phyloP scores from a whole-genome alignment of 176 grass and related monocot genomes.

The Cenchrus americanus region DNA sequence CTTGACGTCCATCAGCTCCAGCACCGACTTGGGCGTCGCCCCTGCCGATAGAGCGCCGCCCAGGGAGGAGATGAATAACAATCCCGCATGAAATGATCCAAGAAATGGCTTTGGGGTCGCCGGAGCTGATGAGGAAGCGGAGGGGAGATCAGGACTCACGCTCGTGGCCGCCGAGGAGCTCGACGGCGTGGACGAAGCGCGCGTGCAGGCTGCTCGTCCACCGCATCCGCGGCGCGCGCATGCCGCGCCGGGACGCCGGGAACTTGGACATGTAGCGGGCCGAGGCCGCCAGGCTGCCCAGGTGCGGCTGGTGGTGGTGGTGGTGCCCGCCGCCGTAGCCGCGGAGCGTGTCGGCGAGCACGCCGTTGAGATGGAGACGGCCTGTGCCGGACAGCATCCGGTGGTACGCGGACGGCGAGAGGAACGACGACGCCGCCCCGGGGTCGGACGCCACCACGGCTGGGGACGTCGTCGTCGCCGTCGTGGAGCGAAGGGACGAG shows the following conservation, averaged over 20 bases:
- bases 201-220: constrained; percentile 86
- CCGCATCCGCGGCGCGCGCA: constrained; percentile 88
- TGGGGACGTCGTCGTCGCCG: background rate
- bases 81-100: constrained; percentile 20
- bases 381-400: constrained; percentile 50
- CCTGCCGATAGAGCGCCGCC: constrained; percentile 33
- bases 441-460: constrained; percentile 22
- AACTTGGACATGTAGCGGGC: constrained; percentile 57
- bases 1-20: constrained; percentile 97
- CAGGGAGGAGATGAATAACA: background rate
- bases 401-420: constrained; percentile 50
- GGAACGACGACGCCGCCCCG: constrained; percentile 25
- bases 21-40: constrained; percentile 88
- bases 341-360: constrained; percentile 45
- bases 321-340: constrained; percentile 24
- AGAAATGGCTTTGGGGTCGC: background rate
- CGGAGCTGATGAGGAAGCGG: background rate
- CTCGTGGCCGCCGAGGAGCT: constrained; percentile 93
- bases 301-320: background rate
- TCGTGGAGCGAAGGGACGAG: constrained; percentile 30
- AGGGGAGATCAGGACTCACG: constrained; percentile 37
- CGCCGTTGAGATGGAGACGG: constrained; percentile 55
- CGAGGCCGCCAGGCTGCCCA: constrained; percentile 10
- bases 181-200: constrained; percentile 87
- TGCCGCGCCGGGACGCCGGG: constrained; percentile 54